Conservation (phyloP, 2,329 filamentous ascomycete genomes). For the Claviceps digitariae region DNA sequence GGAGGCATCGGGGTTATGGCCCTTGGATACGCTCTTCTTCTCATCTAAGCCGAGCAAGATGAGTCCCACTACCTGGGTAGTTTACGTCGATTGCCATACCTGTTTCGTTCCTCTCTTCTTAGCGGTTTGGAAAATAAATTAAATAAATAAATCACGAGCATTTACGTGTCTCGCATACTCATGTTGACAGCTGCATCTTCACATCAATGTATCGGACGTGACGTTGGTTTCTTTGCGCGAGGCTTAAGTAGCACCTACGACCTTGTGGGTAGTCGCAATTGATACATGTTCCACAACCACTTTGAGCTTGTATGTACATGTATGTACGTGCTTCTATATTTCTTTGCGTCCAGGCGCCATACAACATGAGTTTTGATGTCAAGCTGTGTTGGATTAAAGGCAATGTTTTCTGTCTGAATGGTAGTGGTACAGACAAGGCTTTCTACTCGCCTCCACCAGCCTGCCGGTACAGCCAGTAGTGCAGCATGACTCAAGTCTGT, state of each 20-base stretch:
- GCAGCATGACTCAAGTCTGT: too few relatives aligned
- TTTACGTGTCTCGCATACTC: background rate
- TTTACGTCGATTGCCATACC: background rate
- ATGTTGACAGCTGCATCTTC: background rate
- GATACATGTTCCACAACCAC: background rate
- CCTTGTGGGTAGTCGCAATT: background rate
- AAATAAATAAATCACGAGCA: background rate
- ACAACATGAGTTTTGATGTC: too few relatives aligned
- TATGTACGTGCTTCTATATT: background rate
- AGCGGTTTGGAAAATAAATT: background rate
- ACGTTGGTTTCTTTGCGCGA: background rate
- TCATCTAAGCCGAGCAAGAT: background rate
- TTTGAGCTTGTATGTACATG: background rate
- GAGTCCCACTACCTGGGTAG: background rate
- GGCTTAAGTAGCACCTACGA: too few relatives aligned
- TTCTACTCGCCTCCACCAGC: background rate
- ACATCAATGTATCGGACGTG: background rate
- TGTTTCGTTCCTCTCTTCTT: background rate
- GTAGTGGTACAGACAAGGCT: background rate
- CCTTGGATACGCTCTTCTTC: conserved; percentile 3
- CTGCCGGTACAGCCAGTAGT: background rate
- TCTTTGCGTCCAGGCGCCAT: too few relatives aligned
- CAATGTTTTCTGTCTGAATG: background rate
- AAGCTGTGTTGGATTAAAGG: too few relatives aligned
- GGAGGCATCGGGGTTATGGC: background rate